Base-by-base conservation (phyloP, 2,329 filamentous ascomycete species). In the Macrophomina phaseolina region DNA sequence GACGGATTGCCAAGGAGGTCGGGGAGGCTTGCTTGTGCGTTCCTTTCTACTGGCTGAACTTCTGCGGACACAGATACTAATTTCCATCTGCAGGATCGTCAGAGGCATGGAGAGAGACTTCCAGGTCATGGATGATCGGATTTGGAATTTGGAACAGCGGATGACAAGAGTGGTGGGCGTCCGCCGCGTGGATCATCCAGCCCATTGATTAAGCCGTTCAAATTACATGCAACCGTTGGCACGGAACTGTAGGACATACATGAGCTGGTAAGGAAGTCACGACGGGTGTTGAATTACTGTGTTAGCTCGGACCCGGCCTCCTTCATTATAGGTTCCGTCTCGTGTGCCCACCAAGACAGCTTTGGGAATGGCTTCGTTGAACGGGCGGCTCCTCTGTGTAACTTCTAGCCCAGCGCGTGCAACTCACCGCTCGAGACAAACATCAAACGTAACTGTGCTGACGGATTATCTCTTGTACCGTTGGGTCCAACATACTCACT, bases 1-100 rank as follows among this genome's bases (percentile, higher is more conserved):
- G 80, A 61, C 69, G 79, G 55, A 81, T 77, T 8, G 71, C 73
- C 42, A 73, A 74, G 67, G 72, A 75, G 56, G 71, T 75, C 5
- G 74, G 72, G 14, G 65, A 68, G 28, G 52, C 65, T 30, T 48
- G 48, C 14, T 40, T 67, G 65, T 68, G 48, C 32, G 65, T 67
- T 14, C 6, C 46, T 12, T 4, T 42, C 5, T 30, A 28, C 4
- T 30, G 7, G 16, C 5, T 32, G 23, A 30, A 12, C 5, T 34
- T 64, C 16, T n/a, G 6, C 7, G 32, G 14, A 28, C 16, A n/a
- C 23, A 42, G 4, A 51, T n/a, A 62, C 61, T 52, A 16, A 55
- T 52, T 56, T 38, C 23, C 49, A 28, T 32, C 2, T 11, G n/a
- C 23, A 68, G 64, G 32, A 60, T 67, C 49, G 64, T 64, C 5